phyloP scores from a whole-genome alignment of 805 yeast species.

The Vanderwaltozyma verrucispora region DNA sequence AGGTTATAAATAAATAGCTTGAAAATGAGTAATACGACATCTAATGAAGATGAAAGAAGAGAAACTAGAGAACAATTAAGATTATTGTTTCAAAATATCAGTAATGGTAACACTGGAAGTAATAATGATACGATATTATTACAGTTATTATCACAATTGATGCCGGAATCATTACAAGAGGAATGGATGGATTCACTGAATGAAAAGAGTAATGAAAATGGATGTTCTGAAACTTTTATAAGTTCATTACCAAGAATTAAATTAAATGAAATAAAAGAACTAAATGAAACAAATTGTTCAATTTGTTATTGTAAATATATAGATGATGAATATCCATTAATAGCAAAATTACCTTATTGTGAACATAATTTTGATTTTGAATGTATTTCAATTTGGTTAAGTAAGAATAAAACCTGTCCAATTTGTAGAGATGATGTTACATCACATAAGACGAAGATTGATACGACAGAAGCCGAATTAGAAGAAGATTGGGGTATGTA shows the following conservation, averaged over 20 bases:
- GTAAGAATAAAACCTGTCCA: constrained; percentile 69
- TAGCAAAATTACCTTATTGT: constrained; percentile 70
- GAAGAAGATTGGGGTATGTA: constrained; percentile 76
- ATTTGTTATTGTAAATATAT: constrained; percentile 69
- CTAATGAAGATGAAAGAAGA: constrained; percentile 10
- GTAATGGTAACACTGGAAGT: constrained; percentile 10
- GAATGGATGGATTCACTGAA: constrained; percentile 22
- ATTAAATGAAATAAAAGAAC: constrained; percentile 28
- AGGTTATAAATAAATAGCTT: too few species aligned
- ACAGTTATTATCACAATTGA: constrained; percentile 14
- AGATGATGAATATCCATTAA: constrained; percentile 67
- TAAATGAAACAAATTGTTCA: constrained; percentile 58
- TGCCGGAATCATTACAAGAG: constrained; percentile 19
- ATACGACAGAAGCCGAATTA: constrained; percentile 45
- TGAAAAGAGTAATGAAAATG: constrained; percentile 24
- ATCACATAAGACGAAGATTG: constrained; percentile 32
- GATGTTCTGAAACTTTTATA: constrained; percentile 59
- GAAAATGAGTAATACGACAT: too few species aligned
- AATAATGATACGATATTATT: constrained; percentile 6
- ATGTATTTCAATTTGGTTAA: constrained; percentile 85
- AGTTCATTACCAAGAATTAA: constrained; percentile 71
- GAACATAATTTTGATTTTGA: constrained; percentile 78
- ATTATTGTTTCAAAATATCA: constrained; percentile 9
- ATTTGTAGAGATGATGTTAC: constrained; percentile 69
- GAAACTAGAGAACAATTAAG: constrained; percentile 17